Conservation (phyloP, 2,329 filamentous ascomycete species). For the Lojkania enalia region DNA sequence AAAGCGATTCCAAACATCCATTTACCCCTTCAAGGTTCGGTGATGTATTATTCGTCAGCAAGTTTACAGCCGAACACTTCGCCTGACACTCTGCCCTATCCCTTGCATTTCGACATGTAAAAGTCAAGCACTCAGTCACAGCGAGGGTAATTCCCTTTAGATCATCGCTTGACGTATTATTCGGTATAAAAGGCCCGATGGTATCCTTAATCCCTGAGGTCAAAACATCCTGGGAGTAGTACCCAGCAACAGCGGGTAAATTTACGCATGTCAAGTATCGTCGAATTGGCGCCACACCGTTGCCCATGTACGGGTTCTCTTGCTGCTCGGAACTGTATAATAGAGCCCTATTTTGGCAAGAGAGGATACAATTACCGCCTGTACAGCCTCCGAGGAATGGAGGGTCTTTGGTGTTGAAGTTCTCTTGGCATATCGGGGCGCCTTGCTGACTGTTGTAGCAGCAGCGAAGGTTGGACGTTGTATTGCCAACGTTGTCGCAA, state of each 20-base stretch:
- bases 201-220: conserved; percentile 2
- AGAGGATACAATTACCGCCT: background rate
- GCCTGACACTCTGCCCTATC: conserved; percentile 3
- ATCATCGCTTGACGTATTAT: conserved; percentile 1
- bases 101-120: conserved; percentile 19
- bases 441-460: too few relatives aligned
- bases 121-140: conserved; percentile 21
- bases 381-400: conserved; percentile 1
- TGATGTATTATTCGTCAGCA: conserved; percentile 16
- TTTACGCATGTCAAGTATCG: conserved; percentile 20
- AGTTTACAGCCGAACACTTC: conserved; percentile 14
- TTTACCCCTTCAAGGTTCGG: conserved; percentile 18
- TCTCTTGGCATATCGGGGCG: background rate
- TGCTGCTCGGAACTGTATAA: conserved; percentile 1
- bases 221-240: conserved; percentile 8
- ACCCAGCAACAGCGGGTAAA: conserved; percentile 17
- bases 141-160: conserved; percentile 13
- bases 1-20: conserved; percentile 16
- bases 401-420: background rate
- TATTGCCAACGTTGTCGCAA: too few relatives aligned
- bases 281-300: conserved; percentile 14
- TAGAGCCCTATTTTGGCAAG: background rate
- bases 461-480: too few relatives aligned
- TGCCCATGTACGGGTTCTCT: conserved; percentile 6
- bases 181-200: conserved; percentile 11